phyloP scores from a whole-genome alignment of 345 rosid genomes.

The Trapa incisa region DNA sequence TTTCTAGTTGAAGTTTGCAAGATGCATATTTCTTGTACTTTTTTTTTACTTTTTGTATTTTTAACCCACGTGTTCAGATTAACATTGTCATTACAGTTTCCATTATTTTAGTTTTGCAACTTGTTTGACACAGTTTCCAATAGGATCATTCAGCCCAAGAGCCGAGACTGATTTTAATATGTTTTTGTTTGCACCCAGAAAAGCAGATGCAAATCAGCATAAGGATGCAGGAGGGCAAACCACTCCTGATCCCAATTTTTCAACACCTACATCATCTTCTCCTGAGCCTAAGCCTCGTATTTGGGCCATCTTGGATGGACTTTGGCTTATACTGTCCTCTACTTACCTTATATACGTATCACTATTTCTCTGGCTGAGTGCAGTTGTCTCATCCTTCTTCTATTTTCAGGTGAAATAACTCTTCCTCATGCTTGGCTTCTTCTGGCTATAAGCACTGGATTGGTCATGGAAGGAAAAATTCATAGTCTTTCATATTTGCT shows the following conservation, averaged over 20 bases:
- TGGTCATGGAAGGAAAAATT: background rate
- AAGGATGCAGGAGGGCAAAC: conserved; percentile 23
- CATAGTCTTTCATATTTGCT: background rate
- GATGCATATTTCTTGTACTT: background rate
- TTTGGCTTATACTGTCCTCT: conserved; percentile 65
- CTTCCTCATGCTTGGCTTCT: conserved; percentile 6
- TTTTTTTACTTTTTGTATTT: background rate
- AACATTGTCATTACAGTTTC: background rate
- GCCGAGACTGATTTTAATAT: conserved; percentile 6
- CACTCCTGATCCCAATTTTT: conserved; percentile 19
- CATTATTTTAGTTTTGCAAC: background rate
- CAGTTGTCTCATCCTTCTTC: conserved; percentile 89
- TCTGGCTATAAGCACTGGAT: background rate
- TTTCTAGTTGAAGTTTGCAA: background rate
- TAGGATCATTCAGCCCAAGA: background rate
- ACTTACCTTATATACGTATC: conserved; percentile 65
- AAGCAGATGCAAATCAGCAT: conserved; percentile 31
- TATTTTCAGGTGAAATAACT: conserved; percentile 65
- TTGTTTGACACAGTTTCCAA: background rate
- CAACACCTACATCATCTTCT: conserved; percentile 39
- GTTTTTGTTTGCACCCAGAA: conserved; percentile 27
- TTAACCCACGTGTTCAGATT: background rate
- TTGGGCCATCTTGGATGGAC: conserved; percentile 73
- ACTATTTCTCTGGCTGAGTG: conserved; percentile 87
- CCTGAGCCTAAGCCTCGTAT: conserved; percentile 40